Base-by-base conservation (phyloP, 108 stramenopile species). In the Cylindrotheca fusiformis region DNA sequence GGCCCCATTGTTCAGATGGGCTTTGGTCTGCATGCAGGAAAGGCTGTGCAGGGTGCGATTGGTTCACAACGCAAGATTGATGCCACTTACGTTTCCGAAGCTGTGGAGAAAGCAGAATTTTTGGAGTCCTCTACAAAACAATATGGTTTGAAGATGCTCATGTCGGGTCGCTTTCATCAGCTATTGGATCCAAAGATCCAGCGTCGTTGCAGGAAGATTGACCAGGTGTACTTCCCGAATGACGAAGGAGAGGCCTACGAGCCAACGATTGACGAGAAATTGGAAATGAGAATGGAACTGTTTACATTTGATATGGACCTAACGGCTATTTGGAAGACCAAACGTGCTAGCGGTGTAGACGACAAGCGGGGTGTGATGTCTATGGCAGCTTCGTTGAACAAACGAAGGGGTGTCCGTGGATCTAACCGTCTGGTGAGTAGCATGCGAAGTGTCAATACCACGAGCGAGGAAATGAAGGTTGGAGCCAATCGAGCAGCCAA, bases 21-120 rank as follows among this genome's bases (percentile, higher is more conserved):
- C 27, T 94, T 91, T 67, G 97, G 97, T 20, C 69, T 98, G 30
- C 96, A 96, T 71, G 83, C 90, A 24, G 97, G 96, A 47, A 93
- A 85, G 79, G 97, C 97, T 45, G 89, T 98, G n/a, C 95, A 97
- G 68, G 97, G 97, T 8, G 96, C 96, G 4, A 95, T 98, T 46
- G 97, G 97, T 41, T 88, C 90, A 5, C 80, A 88, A 32, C 72
- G 86, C 26, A 98, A 98, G 60, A 83, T 98, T 46, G 97, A 98
- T 72, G 96, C 95, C 1, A 97, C 96, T 0, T 98, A 97, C 60
- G 79, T 98, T 17, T 83, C 85, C 0, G 91, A 93, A 52, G 84
- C 94, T 20, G 96, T 97, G 22, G 96, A 96, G 46, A 63, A 67
- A 52, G 81, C 94, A 5, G 95, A 97, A 65, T 90, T 80, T 52